Evolutionary conservation across 2,329 filamentous ascomycete genomes (phyloP).

Genomic region (Dendrostoma leiphaemia): DNA sequence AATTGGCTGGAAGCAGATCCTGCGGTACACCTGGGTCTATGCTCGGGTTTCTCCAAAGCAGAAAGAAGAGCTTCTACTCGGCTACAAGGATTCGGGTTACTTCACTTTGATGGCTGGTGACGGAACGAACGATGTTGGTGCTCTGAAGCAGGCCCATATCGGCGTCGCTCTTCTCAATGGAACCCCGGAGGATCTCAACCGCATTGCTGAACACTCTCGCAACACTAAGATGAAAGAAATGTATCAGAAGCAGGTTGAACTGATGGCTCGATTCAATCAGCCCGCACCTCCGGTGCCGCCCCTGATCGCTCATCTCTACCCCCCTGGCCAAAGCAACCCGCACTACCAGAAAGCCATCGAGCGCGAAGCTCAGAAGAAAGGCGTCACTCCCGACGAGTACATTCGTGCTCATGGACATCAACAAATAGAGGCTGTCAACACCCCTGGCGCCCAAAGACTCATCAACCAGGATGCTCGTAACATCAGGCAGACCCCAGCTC

Average conservation of each 20-base stretch:
- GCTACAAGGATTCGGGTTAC: conserved; percentile 94
- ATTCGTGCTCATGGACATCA: conserved; percentile 49
- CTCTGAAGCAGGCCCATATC: conserved; percentile 96
- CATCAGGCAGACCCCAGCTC: conserved; percentile 62
- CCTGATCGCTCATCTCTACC: conserved; percentile 90
- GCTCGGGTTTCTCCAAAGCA: conserved; percentile 97
- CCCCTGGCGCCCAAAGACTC: conserved; percentile 61
- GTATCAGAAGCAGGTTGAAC: conserved; percentile 89
- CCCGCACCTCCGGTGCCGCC: conserved; percentile 87
- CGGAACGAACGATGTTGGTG: conserved; percentile 96
- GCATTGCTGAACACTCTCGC: conserved; percentile 88
- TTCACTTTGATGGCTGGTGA: conserved; percentile 99
- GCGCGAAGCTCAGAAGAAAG: conserved; percentile 78
- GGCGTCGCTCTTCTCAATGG: conserved; percentile 95
- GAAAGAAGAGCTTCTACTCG: conserved; percentile 97
- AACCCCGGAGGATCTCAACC: conserved; percentile 83
- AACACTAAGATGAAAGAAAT: conserved; percentile 98
- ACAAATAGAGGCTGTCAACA: conserved; percentile 63
- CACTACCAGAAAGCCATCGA: conserved; percentile 90
- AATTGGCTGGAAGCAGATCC: conserved; percentile 69
- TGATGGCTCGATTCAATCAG: conserved; percentile 96
- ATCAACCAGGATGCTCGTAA: conserved; percentile 53
- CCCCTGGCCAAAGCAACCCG: conserved; percentile 87
- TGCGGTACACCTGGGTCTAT: conserved; percentile 95
- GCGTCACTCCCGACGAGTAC: conserved; percentile 59